A percentile compares a stretch with the other conserved stretches of the same genome.
phyloP scores from a whole-genome alignment of 2,329 filamentous ascomycete genomes.

The Curvularia lunata region DNA sequence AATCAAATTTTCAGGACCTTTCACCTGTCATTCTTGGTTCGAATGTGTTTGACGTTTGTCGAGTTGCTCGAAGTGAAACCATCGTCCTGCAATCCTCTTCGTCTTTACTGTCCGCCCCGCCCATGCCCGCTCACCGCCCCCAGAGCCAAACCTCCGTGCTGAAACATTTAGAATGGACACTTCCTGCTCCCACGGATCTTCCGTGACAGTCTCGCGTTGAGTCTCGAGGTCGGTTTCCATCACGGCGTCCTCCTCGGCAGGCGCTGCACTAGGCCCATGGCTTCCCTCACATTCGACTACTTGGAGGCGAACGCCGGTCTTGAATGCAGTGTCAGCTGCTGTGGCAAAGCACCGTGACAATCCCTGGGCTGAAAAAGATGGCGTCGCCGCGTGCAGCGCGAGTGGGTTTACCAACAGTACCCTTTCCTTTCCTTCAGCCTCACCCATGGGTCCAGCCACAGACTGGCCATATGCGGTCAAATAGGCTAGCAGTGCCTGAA shows the following conservation, averaged over 20 bases:
- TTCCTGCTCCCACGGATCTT: slow-evolving; percentile 54
- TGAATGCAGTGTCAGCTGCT: slow-evolving; percentile 65
- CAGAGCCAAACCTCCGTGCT: slow-evolving; percentile 49
- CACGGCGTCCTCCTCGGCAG: slow-evolving; percentile 61
- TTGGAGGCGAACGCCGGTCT: slow-evolving; percentile 45
- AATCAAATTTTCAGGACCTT: slow-evolving; percentile 15
- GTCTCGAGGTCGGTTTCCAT: slow-evolving; percentile 28
- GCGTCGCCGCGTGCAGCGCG: slow-evolving; percentile 68
- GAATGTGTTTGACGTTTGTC: slow-evolving; percentile 9
- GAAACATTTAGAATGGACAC: slow-evolving; percentile 57
- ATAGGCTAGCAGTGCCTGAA: slow-evolving; percentile 78
- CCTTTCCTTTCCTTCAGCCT: slow-evolving; percentile 23
- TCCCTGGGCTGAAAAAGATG: slow-evolving; percentile 78
- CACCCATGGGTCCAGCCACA: slow-evolving; percentile 14
- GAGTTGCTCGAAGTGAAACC: slow-evolving; percentile 48
- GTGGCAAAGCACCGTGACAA: slow-evolving; percentile 67
- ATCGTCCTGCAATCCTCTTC: slow-evolving; percentile 52
- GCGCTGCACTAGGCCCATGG: slow-evolving; percentile 52
- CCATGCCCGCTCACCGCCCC: slow-evolving; percentile 50
- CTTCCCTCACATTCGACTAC: slow-evolving; percentile 49
- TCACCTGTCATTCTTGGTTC: slow-evolving; percentile 17
- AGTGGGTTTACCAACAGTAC: slow-evolving; percentile 72
- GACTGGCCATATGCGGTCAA: slow-evolving; percentile 59
- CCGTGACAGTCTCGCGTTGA: slow-evolving; percentile 4
- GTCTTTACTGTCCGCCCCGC: slow-evolving; percentile 57